These are phyloP conservation scores for Dendrobium officinale DNA, from an alignment of 106 monocot genomes.

Conservation along the genomic window DNA sequence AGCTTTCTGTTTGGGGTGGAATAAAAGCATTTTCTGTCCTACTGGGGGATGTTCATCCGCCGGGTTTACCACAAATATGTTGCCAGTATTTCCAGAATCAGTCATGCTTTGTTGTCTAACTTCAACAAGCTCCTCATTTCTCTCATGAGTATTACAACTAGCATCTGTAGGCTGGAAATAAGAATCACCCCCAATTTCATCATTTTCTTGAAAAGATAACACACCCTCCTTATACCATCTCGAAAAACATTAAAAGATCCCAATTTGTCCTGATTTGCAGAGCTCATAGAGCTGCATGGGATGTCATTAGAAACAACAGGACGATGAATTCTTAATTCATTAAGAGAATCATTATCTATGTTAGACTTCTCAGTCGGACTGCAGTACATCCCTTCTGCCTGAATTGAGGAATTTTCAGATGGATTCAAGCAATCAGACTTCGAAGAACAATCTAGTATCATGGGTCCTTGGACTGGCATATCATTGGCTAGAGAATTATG, in stretches of 20 bases:
- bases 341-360: slow-evolving; percentile 2
- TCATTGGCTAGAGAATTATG: slow-evolving; percentile 2
- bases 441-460: background rate
- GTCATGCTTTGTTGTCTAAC: background rate
- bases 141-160: background rate
- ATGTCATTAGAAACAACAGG: background rate
- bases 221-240: background rate
- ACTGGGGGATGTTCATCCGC: slow-evolving; percentile 5
- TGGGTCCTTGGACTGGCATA: background rate
- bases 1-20: slow-evolving; percentile 21
- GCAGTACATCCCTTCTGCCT: background rate
- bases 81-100: slow-evolving; percentile 7
- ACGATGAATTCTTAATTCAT: background rate
- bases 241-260: slow-evolving; percentile 4
- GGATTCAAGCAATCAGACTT: background rate
- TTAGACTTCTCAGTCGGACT: background rate
- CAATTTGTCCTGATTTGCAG: background rate
- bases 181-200: background rate
- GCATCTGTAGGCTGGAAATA: background rate
- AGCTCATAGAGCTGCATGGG: background rate
- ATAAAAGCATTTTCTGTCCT: slow-evolving; percentile 17
- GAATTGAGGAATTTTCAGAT: background rate
- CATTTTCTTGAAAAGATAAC: slow-evolving; percentile 9
- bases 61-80: slow-evolving; percentile 13
- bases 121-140: slow-evolving; percentile 7